Evolutionary conservation across 768 basidiomycete species (phyloP).

Genomic region (Melanogaster broomeanus): DNA sequence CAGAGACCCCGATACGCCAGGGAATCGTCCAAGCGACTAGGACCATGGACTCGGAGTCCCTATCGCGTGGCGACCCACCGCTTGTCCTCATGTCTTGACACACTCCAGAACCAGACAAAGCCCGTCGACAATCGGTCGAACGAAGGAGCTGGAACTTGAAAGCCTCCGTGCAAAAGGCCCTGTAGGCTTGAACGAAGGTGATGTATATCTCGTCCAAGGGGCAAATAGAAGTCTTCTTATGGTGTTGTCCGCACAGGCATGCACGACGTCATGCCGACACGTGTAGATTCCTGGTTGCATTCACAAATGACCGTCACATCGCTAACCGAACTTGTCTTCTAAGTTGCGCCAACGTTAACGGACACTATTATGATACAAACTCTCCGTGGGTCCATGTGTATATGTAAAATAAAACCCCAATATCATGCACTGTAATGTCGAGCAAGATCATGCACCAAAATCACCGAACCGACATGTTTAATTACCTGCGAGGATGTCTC

Average conservation of each 20-base stretch:
- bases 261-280: constrained; percentile 20
- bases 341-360: constrained; percentile 8
- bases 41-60: constrained; percentile 16
- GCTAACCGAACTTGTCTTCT: neutral
- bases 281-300: constrained; percentile 13
- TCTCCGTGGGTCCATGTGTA: neutral
- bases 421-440: too few species aligned
- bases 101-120: constrained; percentile 4
- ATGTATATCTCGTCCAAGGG: neutral
- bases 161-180: constrained; percentile 18
- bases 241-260: neutral
- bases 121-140: constrained; percentile 5
- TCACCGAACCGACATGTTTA: constrained; percentile 24
- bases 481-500: constrained; percentile 28
- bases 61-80: constrained; percentile 25
- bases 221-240: neutral
- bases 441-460: constrained; percentile 1
- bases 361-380: constrained; percentile 4
- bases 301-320: neutral
- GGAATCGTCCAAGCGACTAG: constrained; percentile 6
- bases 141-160: neutral
- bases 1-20: neutral
- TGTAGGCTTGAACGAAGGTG: constrained; percentile 1
- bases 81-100: constrained; percentile 23
- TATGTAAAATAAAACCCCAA: too few species aligned